Percentiles rank a stretch among this genome's conserved stretches.
Evolutionary conservation across 2,329 filamentous ascomycete genomes (phyloP).

Genomic region (Talaromyces islandicus): DNA sequence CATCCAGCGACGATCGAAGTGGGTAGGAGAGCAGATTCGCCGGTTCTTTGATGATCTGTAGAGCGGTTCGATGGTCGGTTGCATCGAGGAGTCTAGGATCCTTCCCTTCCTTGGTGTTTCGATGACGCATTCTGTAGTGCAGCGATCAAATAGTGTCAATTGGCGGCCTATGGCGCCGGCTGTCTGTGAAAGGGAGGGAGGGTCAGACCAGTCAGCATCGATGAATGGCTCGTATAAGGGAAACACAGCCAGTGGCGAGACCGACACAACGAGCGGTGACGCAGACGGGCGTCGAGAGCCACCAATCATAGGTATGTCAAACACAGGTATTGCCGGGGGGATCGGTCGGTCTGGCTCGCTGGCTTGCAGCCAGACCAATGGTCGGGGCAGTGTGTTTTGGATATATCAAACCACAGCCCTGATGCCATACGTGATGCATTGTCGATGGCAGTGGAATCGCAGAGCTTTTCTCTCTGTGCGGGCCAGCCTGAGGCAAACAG

Average conservation of each 20-base stretch:
- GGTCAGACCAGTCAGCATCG: too few species aligned
- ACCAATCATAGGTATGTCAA: neutral
- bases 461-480: neutral
- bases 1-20: constrained; percentile 36
- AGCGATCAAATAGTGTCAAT: too few species aligned
- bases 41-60: constrained; percentile 41
- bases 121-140: neutral
- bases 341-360: neutral
- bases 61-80: neutral
- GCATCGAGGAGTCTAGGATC: neutral
- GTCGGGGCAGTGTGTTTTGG: neutral
- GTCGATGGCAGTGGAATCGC: too few species aligned
- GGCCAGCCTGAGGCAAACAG: neutral
- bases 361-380: neutral
- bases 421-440: neutral
- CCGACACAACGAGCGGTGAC: neutral
- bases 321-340: neutral
- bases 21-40: constrained; percentile 31
- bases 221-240: neutral
- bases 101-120: neutral
- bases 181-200: neutral
- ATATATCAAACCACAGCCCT: neutral
- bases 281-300: neutral
- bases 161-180: too few species aligned
- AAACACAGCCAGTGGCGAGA: neutral